Base-by-base conservation (phyloP, 2,329 filamentous ascomycete species). In the Penicillium janthinellum region DNA sequence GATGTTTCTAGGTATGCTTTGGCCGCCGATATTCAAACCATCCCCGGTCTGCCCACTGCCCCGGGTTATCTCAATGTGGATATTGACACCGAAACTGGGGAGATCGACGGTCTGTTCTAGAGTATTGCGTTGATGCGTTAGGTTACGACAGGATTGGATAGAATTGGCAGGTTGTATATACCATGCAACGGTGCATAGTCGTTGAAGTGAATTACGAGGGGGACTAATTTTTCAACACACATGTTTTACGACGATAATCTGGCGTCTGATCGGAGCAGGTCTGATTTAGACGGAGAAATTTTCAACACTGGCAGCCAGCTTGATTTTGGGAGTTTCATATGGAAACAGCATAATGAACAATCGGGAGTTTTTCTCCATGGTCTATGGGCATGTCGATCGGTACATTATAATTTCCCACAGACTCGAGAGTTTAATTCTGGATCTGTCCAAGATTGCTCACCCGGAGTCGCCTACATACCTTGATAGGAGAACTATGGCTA, bases 11-110 rank as follows among this genome's bases (percentile, higher is more conserved):
- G 90, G 56, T 97, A 96, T 70, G 95, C 95, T 6, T 84, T 98
- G 62, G 95, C 95, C 56, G 95, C 95, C 14, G 95, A 99, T 73
- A 98, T 99, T 67, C 95, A 98, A 82, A 99, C 95, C 1, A 99
- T 99, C 65, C 95, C 95, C 14, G 95, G 95, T 62, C 82, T 99
- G 65, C 94, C 94, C 10, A 98, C 95, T 8, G 94, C 94, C 20
- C 95, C 94, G 8, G 95, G 95, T 11, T 98, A 98, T 74, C 82
- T 98, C 63, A 97, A 97, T 71, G 93, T 97, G 48, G 94, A 97
- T 67, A 83, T 88, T 45, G 89, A 94, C 70, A 79, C 83, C 5
- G 89, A 92, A 81, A 93, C 89, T n/a, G 90, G 90, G 56, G 90
- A 94, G 79, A 91, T 94, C 65, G 87, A 91, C 59, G 90, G 95